Evolutionary conservation across 148 eudicot species (phyloP), one percentile per base, ranked within the genome.

Genomic region (Gaultheria prostrata): DNA sequence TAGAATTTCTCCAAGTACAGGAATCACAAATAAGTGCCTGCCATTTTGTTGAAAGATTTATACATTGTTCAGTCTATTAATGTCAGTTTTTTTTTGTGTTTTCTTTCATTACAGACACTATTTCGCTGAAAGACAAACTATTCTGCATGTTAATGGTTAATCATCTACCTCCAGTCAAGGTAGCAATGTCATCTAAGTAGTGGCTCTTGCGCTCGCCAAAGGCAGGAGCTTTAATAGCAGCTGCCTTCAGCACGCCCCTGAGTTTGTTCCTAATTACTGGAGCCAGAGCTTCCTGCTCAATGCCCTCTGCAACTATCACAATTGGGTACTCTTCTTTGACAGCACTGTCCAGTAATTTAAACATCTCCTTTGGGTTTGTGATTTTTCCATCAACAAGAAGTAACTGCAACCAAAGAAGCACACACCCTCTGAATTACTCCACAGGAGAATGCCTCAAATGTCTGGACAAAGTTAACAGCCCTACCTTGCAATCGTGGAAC

Each of bases 331-430:
- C 87, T 80, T 90, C 97, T 72, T 89, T 88, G 59, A 95, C 93
- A 14, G 94, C 97, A 70, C 74, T 85, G 77, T 95, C 98, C 88
- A 95, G 86, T 45, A 95, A 85, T 81, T 90, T 94, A 54, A 91
- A 89, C 86, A 95, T 82, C 85, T 95, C 98, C 88, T 90, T 93
- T 8, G 98, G 93, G 80, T 92, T 84, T 74, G 88, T 85, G 77
- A 95, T 94, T 86, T 88, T 92, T 83, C 92, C 93, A 86, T 95
- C 97, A 71, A 95, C 97, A 92, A 95, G 91, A 63, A 95, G 97
- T 84, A 95, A 81, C 98, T 95, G 95, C 91, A 89, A 59, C 45
- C 35, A 80, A 78, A 84, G 45, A 77, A 87, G 35, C 83, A 13
- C 72, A 61, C 72, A 54, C 59, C 59, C 72, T 63, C 51, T 82